Percentiles rank a stretch among this genome's conserved stretches.
Evolutionary conservation across 129 eudicot species (phyloP).

Genomic region (Artemisia tridentata): DNA sequence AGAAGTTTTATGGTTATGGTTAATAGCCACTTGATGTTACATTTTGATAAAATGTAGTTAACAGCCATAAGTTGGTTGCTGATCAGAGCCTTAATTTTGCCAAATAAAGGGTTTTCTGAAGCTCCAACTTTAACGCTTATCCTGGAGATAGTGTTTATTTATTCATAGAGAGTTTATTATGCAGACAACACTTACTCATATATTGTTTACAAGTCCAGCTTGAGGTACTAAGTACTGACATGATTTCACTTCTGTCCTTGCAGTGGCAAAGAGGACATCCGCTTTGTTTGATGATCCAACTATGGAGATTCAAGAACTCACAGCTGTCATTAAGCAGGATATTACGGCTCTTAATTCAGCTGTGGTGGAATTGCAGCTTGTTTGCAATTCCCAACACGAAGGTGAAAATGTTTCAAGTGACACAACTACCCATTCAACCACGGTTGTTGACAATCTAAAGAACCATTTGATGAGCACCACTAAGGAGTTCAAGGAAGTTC

Average conservation of each 20-base stretch:
- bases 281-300: conserved; percentile 14
- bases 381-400: conserved; percentile 18
- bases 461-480: conserved; percentile 88
- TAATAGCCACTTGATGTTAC: no score
- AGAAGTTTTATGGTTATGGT: no score
- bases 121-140: no score
- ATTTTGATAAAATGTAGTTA: no score
- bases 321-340: conserved; percentile 18
- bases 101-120: no score
- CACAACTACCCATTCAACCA: conserved; percentile 15
- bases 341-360: conserved; percentile 19
- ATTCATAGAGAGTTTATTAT: background rate
- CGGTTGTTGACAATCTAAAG: conserved; percentile 77
- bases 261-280: conserved; percentile 15
- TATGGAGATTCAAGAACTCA: conserved; percentile 16
- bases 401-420: conserved; percentile 19
- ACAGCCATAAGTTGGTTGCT: no score
- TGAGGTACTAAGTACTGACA: background rate
- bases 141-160: no score
- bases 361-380: conserved; percentile 21
- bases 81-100: no score
- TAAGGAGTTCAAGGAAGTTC: conserved; percentile 93
- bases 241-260: background rate
- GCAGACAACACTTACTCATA: background rate
- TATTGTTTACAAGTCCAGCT: conserved; percentile 3